These are phyloP conservation scores for Moricandia arvensis DNA, from an alignment of 345 rosid species.

Conservation along the genomic window DNA sequence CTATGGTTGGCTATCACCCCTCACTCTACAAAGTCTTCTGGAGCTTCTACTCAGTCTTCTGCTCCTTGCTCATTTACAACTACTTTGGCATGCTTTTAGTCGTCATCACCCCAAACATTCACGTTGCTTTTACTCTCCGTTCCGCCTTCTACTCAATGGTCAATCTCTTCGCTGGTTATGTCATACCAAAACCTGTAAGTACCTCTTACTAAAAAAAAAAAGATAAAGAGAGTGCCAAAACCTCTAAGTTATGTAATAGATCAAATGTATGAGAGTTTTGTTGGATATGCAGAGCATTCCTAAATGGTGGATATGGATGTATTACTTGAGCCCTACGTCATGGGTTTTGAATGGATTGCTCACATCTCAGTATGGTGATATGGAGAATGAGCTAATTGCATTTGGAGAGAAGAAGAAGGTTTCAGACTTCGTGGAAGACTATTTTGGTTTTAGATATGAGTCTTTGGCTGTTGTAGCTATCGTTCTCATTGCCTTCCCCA, in stretches of 20 bases:
- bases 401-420: slow-evolving; percentile 33
- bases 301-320: slow-evolving; percentile 39
- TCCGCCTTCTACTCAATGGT: slow-evolving; percentile 40
- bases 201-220: not conserved
- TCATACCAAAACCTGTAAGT: slow-evolving; percentile 48
- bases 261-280: not conserved
- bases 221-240: not conserved
- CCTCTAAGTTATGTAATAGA: not conserved
- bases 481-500: slow-evolving; percentile 20
- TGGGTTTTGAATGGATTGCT: slow-evolving; percentile 35
- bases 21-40: slow-evolving; percentile 44
- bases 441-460: slow-evolving; percentile 26
- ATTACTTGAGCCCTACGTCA: slow-evolving; percentile 33
- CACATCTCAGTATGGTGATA: slow-evolving; percentile 35
- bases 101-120: slow-evolving; percentile 36
- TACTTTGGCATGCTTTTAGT: slow-evolving; percentile 49
- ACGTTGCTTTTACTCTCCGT: slow-evolving; percentile 43
- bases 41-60: slow-evolving; percentile 43
- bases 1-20: slow-evolving; percentile 42
- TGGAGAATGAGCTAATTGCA: slow-evolving; percentile 30
- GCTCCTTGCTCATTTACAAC: slow-evolving; percentile 44
- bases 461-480: slow-evolving; percentile 8
- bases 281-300: slow-evolving; percentile 26
- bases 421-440: slow-evolving; percentile 22
- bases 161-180: slow-evolving; percentile 53